Base-by-base conservation (phyloP, 768 basidiomycete genomes). In the Glaciozyma antarctica region DNA sequence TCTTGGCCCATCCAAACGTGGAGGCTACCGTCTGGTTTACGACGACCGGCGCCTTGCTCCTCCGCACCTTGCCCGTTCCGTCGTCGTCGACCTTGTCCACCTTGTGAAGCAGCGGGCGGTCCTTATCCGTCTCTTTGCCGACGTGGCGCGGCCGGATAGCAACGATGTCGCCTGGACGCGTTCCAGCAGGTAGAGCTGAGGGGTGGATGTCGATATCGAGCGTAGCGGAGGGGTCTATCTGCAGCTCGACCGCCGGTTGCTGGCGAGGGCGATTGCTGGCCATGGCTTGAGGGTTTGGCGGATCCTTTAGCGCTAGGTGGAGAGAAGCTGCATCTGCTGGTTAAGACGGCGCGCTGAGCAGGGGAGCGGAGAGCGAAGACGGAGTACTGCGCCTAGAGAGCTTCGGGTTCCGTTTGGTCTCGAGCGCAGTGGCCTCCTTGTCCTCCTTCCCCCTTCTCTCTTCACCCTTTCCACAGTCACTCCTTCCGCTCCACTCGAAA, bases 11-110 rank as follows among this genome's bases (percentile, higher is more conserved):
- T 13, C 81, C 80, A 72, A 88, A 88, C 17, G 81, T 80, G 51
- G 88, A 86, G 2, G 88, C 87, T 43, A 87, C 81, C 45, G 84
- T 81, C 70, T 83, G 82, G 3, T 86, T 85, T 52, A 91, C 80
- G 17, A 88, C 89, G 62, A 91, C 85, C 86, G 89, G 34, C 8
- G 63, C 49, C 53, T 64, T 60, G 34, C 58, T 43, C 22, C 44
- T 38, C 32, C 22, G 5, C 22, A 13, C 61, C 9, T 57, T 28
- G 26, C 5, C 54, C 22, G n/a, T 38, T 17, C 32, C 24, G 22
- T 44, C 44, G 15, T 61, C 68, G 9, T 49, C 15, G 5, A 53
- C 1, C 30, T 47, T 44, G 3, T 63, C 62, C 30, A 69, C 60
- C 47, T 61, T 66, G 68, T 24, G 66, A 1, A 69, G 60, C 21